These are phyloP conservation scores for Thielaviopsis euricoi DNA, from an alignment of 2,329 filamentous ascomycete species.

Conservation along the genomic window DNA sequence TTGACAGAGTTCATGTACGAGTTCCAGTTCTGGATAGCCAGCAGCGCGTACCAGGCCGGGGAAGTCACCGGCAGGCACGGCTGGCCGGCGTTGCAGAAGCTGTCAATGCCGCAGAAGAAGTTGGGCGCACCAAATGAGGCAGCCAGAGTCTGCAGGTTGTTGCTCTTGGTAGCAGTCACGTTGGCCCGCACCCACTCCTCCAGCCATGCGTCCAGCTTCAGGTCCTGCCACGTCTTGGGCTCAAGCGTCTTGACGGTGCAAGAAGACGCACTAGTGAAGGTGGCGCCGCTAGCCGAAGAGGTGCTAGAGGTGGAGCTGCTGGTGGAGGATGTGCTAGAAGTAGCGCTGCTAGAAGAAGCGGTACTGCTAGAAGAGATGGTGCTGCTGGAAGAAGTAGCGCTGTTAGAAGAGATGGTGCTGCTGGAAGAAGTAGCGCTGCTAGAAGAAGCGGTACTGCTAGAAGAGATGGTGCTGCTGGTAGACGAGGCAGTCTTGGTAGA, in stretches of 20 bases:
- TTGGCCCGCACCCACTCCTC: not conserved
- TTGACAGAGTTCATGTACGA: constrained; percentile 12
- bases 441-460: not conserved
- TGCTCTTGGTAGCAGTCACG: not conserved
- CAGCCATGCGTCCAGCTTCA: constrained; percentile 6
- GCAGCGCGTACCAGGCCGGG: constrained; percentile 11
- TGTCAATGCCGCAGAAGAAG: constrained; percentile 11
- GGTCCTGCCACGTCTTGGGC: not conserved
- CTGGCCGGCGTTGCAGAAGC: constrained; percentile 12
- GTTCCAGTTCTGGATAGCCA: constrained; percentile 12
- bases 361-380: too few relatives aligned
- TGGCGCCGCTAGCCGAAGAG: not conserved
- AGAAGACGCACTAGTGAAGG: not conserved
- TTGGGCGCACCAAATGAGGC: constrained; percentile 11
- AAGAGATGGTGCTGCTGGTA: too few relatives aligned
- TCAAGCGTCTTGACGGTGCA: not conserved
- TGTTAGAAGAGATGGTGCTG: too few relatives aligned
- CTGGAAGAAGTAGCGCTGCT: not conserved
- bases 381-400: not conserved
- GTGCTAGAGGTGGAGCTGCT: too few relatives aligned
- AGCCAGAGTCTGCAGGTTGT: constrained; percentile 11
- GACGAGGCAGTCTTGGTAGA: too few relatives aligned
- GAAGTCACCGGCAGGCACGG: constrained; percentile 11
- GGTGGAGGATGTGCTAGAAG: too few relatives aligned
- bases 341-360: not conserved